Evolutionary conservation across 805 yeast genomes (phyloP), one percentile per base, ranked within the genome.

Genomic region (Blastobotrys muscicola): DNA sequence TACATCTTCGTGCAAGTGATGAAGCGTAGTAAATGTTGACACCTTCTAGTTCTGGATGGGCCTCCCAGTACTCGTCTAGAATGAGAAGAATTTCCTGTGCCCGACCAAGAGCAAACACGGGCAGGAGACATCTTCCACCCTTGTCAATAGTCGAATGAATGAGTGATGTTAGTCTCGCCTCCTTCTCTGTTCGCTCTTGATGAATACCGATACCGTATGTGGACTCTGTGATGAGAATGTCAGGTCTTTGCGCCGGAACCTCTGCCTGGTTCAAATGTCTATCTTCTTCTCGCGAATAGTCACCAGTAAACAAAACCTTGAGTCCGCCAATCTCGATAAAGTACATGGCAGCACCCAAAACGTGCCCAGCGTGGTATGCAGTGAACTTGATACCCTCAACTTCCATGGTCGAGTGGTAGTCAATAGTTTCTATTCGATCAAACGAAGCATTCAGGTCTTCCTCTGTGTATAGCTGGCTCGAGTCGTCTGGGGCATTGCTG

Each of bases 331-430:
- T 82, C 62, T 92, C 99, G 39, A 92, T 76, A 51, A 92, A 80
- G 62, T 81, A 92, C 97, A 92, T 92, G 9, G 97, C 96, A 8
- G 98, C 97, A 44, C 99, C 99, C 36, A 92, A 69, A 9, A 92
- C 99, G 71, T 92, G 99, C n/a, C 99, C 99, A 6, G 99, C 99
- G 66, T 90, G 99, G 62, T 82, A 92, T 1, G 98, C 98, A 1
- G 98, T 92, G 67, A 92, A 90, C 57, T 92, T 72, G 45, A 92
- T 81, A 42, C 98, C 98, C 46, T 85, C 94, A 31, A 89, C 84
- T 54, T 92, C 97, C 50, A 86, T 75, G 0, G 98, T 92, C 3
- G 97, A 85, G 62, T 92, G 97, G 62, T 82, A 92, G 61, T 92
- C 98, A 16, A 92, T 77, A 1, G 97, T 85, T 61, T 92, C 97